Conservation (phyloP, 2,329 filamentous ascomycete species). For the Arthrobotrys megalospora region DNA sequence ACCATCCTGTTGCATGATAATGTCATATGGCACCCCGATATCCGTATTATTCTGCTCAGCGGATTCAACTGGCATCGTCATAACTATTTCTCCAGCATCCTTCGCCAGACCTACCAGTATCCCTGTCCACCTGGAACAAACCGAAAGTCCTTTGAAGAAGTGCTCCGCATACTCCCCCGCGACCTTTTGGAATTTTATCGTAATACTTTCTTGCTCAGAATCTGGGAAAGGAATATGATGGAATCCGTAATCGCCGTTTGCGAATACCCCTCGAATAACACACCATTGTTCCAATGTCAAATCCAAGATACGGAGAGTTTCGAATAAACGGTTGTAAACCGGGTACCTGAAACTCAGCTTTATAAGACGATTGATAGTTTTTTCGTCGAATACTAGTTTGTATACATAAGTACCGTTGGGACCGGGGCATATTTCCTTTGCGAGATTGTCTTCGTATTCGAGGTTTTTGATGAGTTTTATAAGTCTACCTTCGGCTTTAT, state of each 20-base stretch:
- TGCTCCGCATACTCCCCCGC: too few species aligned
- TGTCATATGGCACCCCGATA: too few species aligned
- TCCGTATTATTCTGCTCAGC: too few species aligned
- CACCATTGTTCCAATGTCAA: background rate
- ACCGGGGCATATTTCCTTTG: background rate
- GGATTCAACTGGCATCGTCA: too few species aligned
- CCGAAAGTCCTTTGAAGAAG: too few species aligned
- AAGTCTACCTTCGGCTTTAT: background rate
- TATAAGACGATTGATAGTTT: background rate
- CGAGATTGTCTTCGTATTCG: background rate
- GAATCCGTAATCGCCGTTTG: background rate
- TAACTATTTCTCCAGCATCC: too few species aligned
- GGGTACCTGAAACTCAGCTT: background rate
- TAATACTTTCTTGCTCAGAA: background rate
- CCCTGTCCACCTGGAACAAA: too few species aligned
- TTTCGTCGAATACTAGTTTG: too few species aligned
- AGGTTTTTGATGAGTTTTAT: background rate
- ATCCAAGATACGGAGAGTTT: background rate
- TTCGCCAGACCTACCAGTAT: too few species aligned
- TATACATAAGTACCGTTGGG: too few species aligned
- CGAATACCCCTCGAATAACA: background rate
- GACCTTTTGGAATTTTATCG: too few species aligned
- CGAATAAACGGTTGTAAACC: background rate
- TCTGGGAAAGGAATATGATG: background rate
- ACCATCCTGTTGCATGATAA: too few species aligned